phyloP scores from a whole-genome alignment of 2,329 filamentous ascomycete genomes.

The Trichocomaceae sp. region DNA sequence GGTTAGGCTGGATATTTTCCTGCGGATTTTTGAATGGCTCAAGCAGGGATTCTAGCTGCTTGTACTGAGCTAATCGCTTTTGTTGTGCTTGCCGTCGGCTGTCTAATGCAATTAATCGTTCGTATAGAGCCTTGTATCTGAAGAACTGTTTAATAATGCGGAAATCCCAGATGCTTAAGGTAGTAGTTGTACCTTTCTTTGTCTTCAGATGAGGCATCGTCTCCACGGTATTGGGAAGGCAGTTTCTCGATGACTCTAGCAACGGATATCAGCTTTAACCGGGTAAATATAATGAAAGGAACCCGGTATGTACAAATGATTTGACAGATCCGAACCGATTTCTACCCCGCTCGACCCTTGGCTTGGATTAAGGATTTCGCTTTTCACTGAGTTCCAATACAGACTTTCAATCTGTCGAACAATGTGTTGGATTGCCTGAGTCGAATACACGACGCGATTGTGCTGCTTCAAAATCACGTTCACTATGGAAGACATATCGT shows the following conservation, averaged over 20 bases:
- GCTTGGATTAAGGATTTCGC: slow-evolving; percentile 23
- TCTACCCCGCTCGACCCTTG: slow-evolving; percentile 28
- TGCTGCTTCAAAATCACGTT: slow-evolving; percentile 48
- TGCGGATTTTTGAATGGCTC: slow-evolving; percentile 46
- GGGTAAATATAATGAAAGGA: not conserved
- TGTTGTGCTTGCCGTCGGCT: slow-evolving; percentile 40
- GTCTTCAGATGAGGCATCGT: slow-evolving; percentile 26
- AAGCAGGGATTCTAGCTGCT: slow-evolving; percentile 41
- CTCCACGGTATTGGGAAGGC: slow-evolving; percentile 29
- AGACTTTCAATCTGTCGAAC: slow-evolving; percentile 50
- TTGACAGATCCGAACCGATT: slow-evolving; percentile 34
- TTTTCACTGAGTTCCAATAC: slow-evolving; percentile 47
- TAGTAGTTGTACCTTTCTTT: slow-evolving; percentile 16
- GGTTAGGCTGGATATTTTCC: slow-evolving; percentile 48
- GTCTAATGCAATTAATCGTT: slow-evolving; percentile 42
- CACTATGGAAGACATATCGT: slow-evolving; percentile 30
- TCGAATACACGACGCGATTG: slow-evolving; percentile 48
- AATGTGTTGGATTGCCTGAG: slow-evolving; percentile 50
- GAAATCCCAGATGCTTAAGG: slow-evolving; percentile 17
- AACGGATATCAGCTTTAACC: slow-evolving; percentile 8
- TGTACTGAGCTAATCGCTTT: slow-evolving; percentile 42
- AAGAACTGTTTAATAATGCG: slow-evolving; percentile 19
- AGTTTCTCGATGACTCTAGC: slow-evolving; percentile 35
- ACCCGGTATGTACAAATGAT: slow-evolving; percentile 26
- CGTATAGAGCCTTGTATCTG: slow-evolving; percentile 37